These are phyloP conservation scores for Fusarium dlaminii DNA, from an alignment of 2,329 filamentous ascomycete species.

Conservation along the genomic window DNA sequence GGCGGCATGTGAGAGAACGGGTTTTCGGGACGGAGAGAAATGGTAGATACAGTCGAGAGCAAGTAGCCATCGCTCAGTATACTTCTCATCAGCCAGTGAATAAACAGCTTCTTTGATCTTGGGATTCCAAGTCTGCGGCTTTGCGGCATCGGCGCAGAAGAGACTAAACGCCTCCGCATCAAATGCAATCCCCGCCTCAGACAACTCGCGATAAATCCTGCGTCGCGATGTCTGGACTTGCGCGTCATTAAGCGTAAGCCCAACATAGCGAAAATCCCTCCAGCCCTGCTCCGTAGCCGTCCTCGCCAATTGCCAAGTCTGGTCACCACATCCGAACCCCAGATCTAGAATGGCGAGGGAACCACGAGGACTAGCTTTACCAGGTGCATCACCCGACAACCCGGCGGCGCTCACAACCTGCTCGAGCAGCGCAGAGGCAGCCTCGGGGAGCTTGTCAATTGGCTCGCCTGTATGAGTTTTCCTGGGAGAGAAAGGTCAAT, in stretches of 20 bases:
- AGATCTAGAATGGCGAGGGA: slow-evolving; percentile 59
- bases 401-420: slow-evolving; percentile 57
- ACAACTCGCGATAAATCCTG: slow-evolving; percentile 39
- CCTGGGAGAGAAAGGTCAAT: slow-evolving; percentile 32
- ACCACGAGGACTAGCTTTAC: slow-evolving; percentile 2
- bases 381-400: slow-evolving; percentile 42
- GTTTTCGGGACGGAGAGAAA: slow-evolving; percentile 61
- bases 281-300: slow-evolving; percentile 36
- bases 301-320: slow-evolving; percentile 57
- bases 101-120: slow-evolving; percentile 39
- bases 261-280: slow-evolving; percentile 57
- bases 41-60: slow-evolving; percentile 67
- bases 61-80: slow-evolving; percentile 58
- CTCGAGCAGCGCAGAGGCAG: slow-evolving; percentile 59
- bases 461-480: slow-evolving; percentile 42
- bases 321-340: slow-evolving; percentile 69
- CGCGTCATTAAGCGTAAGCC: slow-evolving; percentile 59
- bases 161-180: slow-evolving; percentile 46
- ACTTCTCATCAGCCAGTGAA: slow-evolving; percentile 37
- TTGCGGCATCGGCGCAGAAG: slow-evolving; percentile 60
- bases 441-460: slow-evolving; percentile 54
- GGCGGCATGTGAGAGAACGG: slow-evolving; percentile 55
- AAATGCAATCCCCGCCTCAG: background rate
- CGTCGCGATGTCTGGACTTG: slow-evolving; percentile 55
- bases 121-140: slow-evolving; percentile 54